A percentile compares a stretch with the other conserved stretches of the same genome.
These are phyloP conservation scores for Nemania bipapillata DNA, from an alignment of 2,329 filamentous ascomycete genomes.

Conservation along the genomic window DNA sequence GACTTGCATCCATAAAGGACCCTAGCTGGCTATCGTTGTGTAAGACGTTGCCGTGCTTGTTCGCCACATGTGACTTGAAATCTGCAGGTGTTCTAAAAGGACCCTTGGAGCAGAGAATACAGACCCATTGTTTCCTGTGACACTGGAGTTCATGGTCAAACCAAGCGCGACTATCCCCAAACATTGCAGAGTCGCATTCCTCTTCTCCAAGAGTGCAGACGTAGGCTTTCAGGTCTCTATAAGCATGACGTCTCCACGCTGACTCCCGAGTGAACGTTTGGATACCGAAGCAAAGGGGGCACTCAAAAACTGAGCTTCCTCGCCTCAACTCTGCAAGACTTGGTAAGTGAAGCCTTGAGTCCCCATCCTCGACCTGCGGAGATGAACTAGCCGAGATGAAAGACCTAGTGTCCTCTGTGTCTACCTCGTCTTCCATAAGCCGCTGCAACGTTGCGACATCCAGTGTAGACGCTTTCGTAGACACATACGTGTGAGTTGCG, in stretches of 20 bases:
- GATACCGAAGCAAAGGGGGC: slow-evolving; percentile 7
- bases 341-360: not conserved
- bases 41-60: not conserved
- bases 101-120: slow-evolving; percentile 2
- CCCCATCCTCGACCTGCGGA: not conserved
- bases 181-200: not conserved
- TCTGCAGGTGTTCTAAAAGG: not conserved
- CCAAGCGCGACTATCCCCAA: slow-evolving; percentile 4
- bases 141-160: slow-evolving; percentile 20
- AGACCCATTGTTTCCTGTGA: slow-evolving; percentile 6
- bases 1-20: not conserved
- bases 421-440: not conserved
- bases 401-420: slow-evolving; percentile 1
- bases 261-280: not conserved
- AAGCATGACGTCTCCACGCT: slow-evolving; percentile 17
- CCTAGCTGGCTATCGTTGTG: not conserved
- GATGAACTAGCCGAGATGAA: not conserved
- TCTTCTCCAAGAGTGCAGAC: slow-evolving; percentile 10
- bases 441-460: not conserved
- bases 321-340: not conserved
- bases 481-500: not conserved
- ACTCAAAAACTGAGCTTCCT: slow-evolving; percentile 2
- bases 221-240: slow-evolving; percentile 20
- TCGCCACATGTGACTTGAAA: slow-evolving; percentile 1
- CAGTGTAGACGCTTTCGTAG: slow-evolving; percentile 8